Conservation (phyloP, 1,284 basidiomycete genomes). For the Blastosporella zonata region DNA sequence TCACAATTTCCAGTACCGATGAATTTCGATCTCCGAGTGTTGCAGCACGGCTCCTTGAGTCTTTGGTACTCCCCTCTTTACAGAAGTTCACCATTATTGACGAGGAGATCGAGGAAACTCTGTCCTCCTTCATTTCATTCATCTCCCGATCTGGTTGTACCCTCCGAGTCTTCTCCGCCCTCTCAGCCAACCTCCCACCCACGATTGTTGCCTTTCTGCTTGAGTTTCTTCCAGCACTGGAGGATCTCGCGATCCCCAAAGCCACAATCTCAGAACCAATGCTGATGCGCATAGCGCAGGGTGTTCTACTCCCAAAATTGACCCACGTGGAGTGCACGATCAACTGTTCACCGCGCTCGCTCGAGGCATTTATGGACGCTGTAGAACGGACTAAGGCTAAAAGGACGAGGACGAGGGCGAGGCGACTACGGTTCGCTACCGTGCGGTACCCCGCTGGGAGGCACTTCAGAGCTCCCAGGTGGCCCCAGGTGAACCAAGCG, state of each 20-base stretch:
- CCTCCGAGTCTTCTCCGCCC: neutral
- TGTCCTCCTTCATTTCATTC: neutral
- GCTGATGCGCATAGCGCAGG: constrained; percentile 4
- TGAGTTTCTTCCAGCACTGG: neutral
- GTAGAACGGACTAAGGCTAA: neutral
- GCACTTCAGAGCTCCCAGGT: neutral
- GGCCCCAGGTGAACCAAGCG: neutral
- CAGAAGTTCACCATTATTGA: neutral
- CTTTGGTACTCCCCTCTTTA: neutral
- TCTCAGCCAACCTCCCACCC: neutral
- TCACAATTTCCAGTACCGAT: neutral
- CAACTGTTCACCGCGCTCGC: neutral
- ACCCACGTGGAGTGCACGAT: neutral
- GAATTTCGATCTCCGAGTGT: neutral
- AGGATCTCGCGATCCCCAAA: neutral
- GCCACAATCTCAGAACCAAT: neutral
- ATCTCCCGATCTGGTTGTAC: constrained; percentile 1
- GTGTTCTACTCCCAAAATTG: constrained; percentile 5
- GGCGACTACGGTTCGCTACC: constrained; percentile 35
- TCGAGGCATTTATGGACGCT: constrained; percentile 7
- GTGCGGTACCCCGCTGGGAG: constrained; percentile 25
- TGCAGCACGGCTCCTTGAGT: neutral
- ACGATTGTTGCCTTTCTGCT: neutral
- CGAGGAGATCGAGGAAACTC: neutral
- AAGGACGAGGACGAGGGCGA: neutral